Conservation (phyloP, 1,284 basidiomycete genomes). For the Thecaphora thlaspeos region DNA sequence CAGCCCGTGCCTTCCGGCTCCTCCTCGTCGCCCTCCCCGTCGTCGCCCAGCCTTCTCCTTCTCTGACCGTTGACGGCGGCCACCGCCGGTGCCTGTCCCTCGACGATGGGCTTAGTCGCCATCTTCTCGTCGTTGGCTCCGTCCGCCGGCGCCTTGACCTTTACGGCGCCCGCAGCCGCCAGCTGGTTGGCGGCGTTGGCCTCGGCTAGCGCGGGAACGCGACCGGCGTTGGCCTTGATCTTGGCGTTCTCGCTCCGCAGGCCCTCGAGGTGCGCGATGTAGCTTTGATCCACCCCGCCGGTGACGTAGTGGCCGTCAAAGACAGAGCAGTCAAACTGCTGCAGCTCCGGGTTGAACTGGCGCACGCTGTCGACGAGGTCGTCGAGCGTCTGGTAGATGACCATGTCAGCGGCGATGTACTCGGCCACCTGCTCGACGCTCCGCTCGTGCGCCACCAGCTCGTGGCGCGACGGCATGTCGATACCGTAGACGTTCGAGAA, state of each 20-base stretch:
- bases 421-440: constrained; percentile 74
- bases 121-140: constrained; percentile 40
- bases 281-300: constrained; percentile 85
- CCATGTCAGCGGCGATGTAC: constrained; percentile 90
- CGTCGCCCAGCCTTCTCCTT: constrained; percentile 17
- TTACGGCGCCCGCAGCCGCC: constrained; percentile 19
- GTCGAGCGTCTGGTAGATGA: constrained; percentile 93
- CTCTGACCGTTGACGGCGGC: constrained; percentile 16
- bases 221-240: constrained; percentile 46
- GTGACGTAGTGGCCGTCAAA: constrained; percentile 97
- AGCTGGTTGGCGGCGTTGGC: constrained; percentile 21
- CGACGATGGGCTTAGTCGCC: constrained; percentile 9
- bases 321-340: constrained; percentile 90
- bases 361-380: constrained; percentile 86
- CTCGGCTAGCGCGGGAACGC: constrained; percentile 24
- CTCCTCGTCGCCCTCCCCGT: constrained; percentile 28
- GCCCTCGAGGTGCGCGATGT: constrained; percentile 74
- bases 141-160: constrained; percentile 5
- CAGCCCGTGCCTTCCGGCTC: constrained; percentile 38
- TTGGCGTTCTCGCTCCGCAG: constrained; percentile 84
- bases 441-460: constrained; percentile 87
- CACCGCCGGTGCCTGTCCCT: constrained; percentile 1
- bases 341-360: constrained; percentile 78
- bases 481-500: constrained; percentile 97
- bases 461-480: constrained; percentile 93